Conservation (phyloP, 2,329 filamentous ascomycete species). For the Cryphonectria parasitica region DNA sequence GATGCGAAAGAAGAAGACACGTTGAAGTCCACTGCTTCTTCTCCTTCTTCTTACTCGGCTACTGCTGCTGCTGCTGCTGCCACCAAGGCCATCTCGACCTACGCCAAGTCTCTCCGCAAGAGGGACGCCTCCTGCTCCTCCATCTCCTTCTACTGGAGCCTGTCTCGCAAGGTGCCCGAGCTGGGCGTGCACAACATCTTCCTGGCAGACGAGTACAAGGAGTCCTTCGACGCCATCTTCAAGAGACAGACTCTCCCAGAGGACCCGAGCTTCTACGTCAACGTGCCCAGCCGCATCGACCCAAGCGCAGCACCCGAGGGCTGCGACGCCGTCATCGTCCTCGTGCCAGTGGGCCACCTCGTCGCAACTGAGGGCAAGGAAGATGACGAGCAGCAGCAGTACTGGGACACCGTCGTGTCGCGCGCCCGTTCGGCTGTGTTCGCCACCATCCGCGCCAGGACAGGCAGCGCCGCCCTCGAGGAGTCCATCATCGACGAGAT, state of each 20-base stretch:
- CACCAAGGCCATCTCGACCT: constrained; percentile 32
- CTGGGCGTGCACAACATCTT: constrained; percentile 77
- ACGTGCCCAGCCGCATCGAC: constrained; percentile 73
- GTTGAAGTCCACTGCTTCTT: background rate
- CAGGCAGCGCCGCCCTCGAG: constrained; percentile 55
- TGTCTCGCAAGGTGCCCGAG: constrained; percentile 63
- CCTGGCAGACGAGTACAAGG: constrained; percentile 71
- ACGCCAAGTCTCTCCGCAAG: constrained; percentile 47
- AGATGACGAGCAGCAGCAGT: constrained; percentile 44
- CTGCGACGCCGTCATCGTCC: constrained; percentile 68
- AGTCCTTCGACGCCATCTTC: constrained; percentile 79
- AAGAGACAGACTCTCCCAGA: constrained; percentile 67
- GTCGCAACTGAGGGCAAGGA: constrained; percentile 47
- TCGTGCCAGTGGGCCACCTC: constrained; percentile 74
- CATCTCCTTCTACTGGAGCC: constrained; percentile 78
- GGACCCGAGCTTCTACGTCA: constrained; percentile 77
- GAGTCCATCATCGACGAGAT: constrained; percentile 61
- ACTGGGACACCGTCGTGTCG: constrained; percentile 65
- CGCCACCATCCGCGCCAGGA: constrained; percentile 62
- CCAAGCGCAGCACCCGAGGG: constrained; percentile 67
- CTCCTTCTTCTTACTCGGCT: background rate
- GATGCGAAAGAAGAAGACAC: background rate
- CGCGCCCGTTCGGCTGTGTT: constrained; percentile 65
- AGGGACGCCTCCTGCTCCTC: constrained; percentile 69
- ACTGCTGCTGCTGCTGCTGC: background rate